A percentile compares a stretch with the other conserved stretches of the same genome.
These are phyloP conservation scores for Fusarium duplospermum DNA, from an alignment of 2,329 filamentous ascomycete genomes.

Conservation along the genomic window DNA sequence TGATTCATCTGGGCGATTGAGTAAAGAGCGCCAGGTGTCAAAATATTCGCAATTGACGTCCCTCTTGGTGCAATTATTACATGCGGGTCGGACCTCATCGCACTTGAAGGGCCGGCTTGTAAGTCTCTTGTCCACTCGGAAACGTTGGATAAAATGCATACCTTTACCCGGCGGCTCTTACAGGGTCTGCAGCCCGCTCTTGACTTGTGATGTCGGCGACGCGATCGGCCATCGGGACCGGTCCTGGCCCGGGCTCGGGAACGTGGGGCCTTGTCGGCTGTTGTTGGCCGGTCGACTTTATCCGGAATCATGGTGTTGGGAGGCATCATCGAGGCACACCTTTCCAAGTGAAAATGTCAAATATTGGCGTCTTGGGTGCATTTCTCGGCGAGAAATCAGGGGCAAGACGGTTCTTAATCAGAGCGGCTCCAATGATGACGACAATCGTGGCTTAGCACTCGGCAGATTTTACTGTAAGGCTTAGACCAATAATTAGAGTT, in stretches of 20 bases:
- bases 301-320: background rate
- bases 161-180: background rate
- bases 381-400: background rate
- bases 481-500: background rate
- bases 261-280: background rate
- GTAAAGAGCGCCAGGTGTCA: background rate
- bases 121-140: rapidly evolving
- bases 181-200: background rate
- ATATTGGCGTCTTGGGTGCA: background rate
- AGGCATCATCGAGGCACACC: background rate
- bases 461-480: background rate
- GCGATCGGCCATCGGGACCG: background rate
- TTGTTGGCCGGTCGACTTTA: background rate
- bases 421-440: background rate
- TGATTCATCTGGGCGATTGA: background rate
- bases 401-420: background rate
- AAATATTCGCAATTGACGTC: background rate
- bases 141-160: background rate
- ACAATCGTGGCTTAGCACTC: background rate
- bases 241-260: background rate
- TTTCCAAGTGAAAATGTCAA: background rate
- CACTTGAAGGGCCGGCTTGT: background rate
- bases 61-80: background rate
- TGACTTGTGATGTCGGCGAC: background rate
- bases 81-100: background rate